Conservation (phyloP, 1,284 basidiomycete genomes). For the Pterulicium gracile region DNA sequence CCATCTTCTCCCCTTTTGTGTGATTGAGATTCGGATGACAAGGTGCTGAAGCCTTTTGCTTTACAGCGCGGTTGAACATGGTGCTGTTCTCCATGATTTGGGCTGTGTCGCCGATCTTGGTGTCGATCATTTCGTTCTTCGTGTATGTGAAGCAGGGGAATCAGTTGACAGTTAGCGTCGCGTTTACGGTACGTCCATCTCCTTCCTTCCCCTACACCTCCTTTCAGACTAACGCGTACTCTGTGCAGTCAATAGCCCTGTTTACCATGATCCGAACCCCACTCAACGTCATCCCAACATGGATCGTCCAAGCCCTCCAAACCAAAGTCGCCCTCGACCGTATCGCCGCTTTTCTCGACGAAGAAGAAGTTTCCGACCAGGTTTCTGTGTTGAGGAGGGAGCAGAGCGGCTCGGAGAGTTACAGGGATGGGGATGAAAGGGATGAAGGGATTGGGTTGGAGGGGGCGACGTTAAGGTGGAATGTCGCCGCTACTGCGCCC, state of each 20-base stretch:
- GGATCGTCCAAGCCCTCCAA: constrained; percentile 55
- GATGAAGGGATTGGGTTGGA: constrained; percentile 46
- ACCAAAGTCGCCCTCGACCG: constrained; percentile 71
- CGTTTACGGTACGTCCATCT: constrained; percentile 59
- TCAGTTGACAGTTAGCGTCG: constrained; percentile 50
- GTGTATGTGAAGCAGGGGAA: constrained; percentile 54
- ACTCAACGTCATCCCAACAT: constrained; percentile 59
- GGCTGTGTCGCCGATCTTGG: constrained; percentile 54
- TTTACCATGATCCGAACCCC: constrained; percentile 66
- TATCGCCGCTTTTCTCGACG: constrained; percentile 70
- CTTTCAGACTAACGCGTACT: constrained; percentile 6
- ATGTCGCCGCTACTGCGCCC: constrained; percentile 35
- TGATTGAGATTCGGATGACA: too few species aligned
- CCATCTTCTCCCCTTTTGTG: too few species aligned
- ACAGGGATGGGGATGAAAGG: constrained; percentile 14
- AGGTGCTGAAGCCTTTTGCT: constrained; percentile 3
- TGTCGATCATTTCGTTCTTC: constrained; percentile 62
- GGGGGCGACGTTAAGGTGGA: constrained; percentile 65
- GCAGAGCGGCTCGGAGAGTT: constrained; percentile 12
- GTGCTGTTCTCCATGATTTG: constrained; percentile 56
- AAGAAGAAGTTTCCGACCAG: constrained; percentile 72
- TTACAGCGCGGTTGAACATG: constrained; percentile 50
- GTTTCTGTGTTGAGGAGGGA: constrained; percentile 49
- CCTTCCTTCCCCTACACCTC: constrained; percentile 4
- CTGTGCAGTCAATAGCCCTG: constrained; percentile 47